Conservation (phyloP, 169 alveolate genomes). For the Babesia ovis region DNA sequence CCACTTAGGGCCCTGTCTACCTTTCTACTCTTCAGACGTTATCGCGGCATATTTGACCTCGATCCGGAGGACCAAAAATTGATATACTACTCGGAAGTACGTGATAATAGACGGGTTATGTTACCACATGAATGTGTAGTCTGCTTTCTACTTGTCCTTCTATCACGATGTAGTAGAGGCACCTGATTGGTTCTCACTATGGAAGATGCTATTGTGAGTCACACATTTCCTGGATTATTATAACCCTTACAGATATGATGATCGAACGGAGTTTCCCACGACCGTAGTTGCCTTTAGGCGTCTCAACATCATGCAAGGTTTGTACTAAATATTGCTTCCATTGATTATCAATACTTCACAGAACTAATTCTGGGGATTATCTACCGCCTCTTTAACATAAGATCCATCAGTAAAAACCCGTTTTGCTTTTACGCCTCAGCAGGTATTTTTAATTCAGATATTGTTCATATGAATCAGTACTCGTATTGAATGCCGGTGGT, state of each 20-base stretch:
- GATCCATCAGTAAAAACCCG: not conserved
- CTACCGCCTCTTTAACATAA: conserved; percentile 28
- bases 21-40: conserved; percentile 25
- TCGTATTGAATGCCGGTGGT: conserved; percentile 31
- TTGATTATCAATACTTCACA: not conserved
- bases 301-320: conserved; percentile 46
- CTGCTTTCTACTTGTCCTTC: conserved; percentile 58
- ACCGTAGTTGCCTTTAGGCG: conserved; percentile 28
- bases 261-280: conserved; percentile 42
- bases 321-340: not conserved
- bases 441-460: conserved; percentile 5
- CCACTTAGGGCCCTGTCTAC: conserved; percentile 13
- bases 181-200: conserved; percentile 12
- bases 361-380: conserved; percentile 27
- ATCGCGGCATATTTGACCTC: conserved; percentile 57
- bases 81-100: conserved; percentile 60
- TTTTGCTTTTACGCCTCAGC: conserved; percentile 46
- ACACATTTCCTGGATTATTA: not conserved
- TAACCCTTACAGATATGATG: conserved; percentile 11
- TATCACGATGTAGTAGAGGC: conserved; percentile 52
- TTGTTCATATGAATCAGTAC: not conserved
- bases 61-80: conserved; percentile 48
- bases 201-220: conserved; percentile 27
- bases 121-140: not conserved
- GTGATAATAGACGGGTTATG: not conserved